phyloP scores from a whole-genome alignment of 768 basidiomycete genomes.

The Suillus brevipes region DNA sequence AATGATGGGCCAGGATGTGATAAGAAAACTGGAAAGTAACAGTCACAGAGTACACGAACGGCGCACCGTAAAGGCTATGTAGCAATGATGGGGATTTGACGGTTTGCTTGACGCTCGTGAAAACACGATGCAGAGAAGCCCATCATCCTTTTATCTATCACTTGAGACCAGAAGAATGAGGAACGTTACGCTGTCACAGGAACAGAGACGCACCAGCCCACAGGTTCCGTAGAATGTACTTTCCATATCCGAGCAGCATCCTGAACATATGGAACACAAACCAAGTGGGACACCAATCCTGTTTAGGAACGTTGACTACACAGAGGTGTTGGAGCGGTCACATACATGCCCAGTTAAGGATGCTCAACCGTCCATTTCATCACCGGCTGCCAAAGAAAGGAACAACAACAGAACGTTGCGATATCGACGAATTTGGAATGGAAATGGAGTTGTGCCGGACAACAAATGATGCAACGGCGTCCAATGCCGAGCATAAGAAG shows the following conservation, averaged over 20 bases:
- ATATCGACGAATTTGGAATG: neutral
- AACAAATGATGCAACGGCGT: no score
- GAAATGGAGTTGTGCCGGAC: neutral
- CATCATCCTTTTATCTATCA: neutral
- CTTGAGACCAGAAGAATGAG: neutral
- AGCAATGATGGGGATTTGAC: neutral
- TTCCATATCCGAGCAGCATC: slow-evolving; percentile 19
- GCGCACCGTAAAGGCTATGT: neutral
- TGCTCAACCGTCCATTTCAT: slow-evolving; percentile 17
- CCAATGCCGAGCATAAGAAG: neutral
- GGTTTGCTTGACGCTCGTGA: neutral
- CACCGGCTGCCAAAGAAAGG: slow-evolving; percentile 29
- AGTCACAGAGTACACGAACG: neutral
- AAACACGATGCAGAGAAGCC: neutral
- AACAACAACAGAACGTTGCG: slow-evolving; percentile 16
- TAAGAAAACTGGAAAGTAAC: neutral
- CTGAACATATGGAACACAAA: slow-evolving; percentile 38
- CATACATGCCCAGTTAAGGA: slow-evolving; percentile 12
- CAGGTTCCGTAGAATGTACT: slow-evolving; percentile 23
- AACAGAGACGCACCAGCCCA: neutral
- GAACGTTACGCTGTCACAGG: neutral
- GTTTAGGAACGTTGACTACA: neutral
- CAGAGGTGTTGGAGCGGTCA: neutral
- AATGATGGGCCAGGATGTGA: neutral
- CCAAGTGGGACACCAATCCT: slow-evolving; percentile 21